Evolutionary conservation across 495 filamentous ascomycete species (phyloP), one percentile per base, ranked within the genome.

Genomic region (Aspergillus biplanus): DNA sequence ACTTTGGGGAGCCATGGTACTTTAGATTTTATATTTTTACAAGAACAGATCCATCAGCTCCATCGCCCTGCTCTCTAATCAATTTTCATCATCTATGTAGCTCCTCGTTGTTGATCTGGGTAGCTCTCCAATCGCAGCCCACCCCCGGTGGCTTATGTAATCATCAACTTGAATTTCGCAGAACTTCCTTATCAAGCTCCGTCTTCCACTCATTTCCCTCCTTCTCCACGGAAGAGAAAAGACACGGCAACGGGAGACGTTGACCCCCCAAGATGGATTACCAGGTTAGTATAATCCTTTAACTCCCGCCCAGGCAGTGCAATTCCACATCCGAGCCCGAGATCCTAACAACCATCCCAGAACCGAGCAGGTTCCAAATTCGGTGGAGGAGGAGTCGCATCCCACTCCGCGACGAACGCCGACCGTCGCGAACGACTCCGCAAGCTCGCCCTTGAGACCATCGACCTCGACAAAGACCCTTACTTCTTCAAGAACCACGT

Each of bases 401-500:
- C 93, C 7, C 88, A 93, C 75, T 92, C 88, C 70, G 89, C 92
- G 59, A 94, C 92, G 49, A 99, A 98, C 75, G 93, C 96, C 56
- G 95, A 99, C 82, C 91, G 95, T 44, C 91, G 95, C 67, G 96
- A 98, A 76, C 93, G 96, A 58, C 89, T 98, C 21, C 94, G 95
- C 73, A 97, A 97, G 80, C 92, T 99, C 69, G 95, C 95, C 12
- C 90, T 99, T 65, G 95, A 99, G 80, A 92, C 91, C 18, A 99
- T 99, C 83, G 96, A 99, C 78, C 89, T 99, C 50, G 96, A 98
- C 74, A 98, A 98, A 79, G 95, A 99, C 80, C 95, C 95, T 0
- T 99, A 98, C 84, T 97, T 99, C 85, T 98, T 99, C 90, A 97
- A 96, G 73, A 99, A 99, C 81, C 95, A 99, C 71, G 92, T 98